phyloP scores from a whole-genome alignment of 768 basidiomycete species.

The Mycena kentingensis region DNA sequence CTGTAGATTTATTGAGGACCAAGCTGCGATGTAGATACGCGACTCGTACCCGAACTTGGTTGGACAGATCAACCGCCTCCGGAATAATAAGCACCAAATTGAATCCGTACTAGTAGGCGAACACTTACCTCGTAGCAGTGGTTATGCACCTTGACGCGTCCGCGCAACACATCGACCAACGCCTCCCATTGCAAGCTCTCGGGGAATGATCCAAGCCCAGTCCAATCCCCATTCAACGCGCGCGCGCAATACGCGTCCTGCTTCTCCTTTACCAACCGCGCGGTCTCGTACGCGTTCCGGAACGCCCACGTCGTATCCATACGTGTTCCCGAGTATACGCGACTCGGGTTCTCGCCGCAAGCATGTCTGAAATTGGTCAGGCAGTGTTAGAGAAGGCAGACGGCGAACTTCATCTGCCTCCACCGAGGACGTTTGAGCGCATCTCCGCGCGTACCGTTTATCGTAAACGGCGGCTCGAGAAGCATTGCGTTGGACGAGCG shows the following conservation, averaged over 20 bases:
- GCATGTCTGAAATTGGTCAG: slow-evolving; percentile 50
- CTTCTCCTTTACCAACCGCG: slow-evolving; percentile 58
- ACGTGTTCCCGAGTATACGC: slow-evolving; percentile 46
- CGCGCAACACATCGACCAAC: slow-evolving; percentile 69
- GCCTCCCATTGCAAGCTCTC: slow-evolving; percentile 71
- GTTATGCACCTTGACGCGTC: slow-evolving; percentile 66
- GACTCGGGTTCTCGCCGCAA: slow-evolving; percentile 54
- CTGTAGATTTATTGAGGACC: slow-evolving; percentile 29
- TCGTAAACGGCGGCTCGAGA: slow-evolving; percentile 67
- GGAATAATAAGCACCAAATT: neutral
- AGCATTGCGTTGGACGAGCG: slow-evolving; percentile 65
- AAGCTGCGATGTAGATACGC: neutral
- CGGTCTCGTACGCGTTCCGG: slow-evolving; percentile 71
- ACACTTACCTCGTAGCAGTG: slow-evolving; percentile 46
- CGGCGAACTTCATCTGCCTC: slow-evolving; percentile 73
- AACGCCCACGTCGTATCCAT: slow-evolving; percentile 71
- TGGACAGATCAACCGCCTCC: slow-evolving; percentile 69
- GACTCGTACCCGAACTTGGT: slow-evolving; percentile 57
- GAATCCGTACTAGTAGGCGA: neutral
- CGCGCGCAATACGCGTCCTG: slow-evolving; percentile 70
- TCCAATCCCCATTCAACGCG: slow-evolving; percentile 47
- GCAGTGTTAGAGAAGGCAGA: neutral
- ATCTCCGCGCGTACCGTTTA: slow-evolving; percentile 31
- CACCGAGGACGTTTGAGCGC: slow-evolving; percentile 43
- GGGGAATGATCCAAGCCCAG: slow-evolving; percentile 54